These are phyloP conservation scores for Rugonectria rugulosa DNA, from an alignment of 2,329 filamentous ascomycete species.

Conservation along the genomic window DNA sequence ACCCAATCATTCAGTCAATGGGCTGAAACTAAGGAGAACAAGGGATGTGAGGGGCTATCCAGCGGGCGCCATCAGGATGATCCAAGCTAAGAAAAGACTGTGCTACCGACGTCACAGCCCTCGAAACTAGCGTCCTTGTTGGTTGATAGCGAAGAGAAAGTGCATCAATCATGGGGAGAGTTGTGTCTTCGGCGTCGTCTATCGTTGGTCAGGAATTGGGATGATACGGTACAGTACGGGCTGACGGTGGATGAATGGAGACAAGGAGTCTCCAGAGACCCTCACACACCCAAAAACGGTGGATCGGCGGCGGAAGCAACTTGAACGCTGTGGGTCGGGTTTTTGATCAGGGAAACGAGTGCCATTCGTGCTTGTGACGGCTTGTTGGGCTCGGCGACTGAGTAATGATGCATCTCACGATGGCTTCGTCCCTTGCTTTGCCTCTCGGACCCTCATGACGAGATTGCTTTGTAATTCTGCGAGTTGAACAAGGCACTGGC, in stretches of 20 bases:
- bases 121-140: background rate
- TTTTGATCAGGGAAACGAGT: too few species aligned
- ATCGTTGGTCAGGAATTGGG: background rate
- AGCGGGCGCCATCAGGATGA: background rate
- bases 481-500: too few species aligned
- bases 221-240: background rate
- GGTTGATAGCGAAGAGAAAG: too few species aligned
- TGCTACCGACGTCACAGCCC: conserved; percentile 16
- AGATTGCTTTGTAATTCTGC: too few species aligned
- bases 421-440: conserved; percentile 1
- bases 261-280: too few species aligned
- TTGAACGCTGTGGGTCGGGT: conserved; percentile 1
- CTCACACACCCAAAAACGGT: conserved; percentile 14
- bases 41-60: conserved; percentile 4
- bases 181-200: background rate
- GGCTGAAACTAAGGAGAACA: conserved; percentile 6
- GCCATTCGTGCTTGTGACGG: too few species aligned
- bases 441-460: background rate
- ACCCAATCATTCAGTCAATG: too few species aligned
- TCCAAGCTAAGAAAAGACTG: conserved; percentile 1
- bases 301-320: conserved; percentile 9
- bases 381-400: background rate
- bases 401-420: background rate
- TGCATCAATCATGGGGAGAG: too few species aligned
- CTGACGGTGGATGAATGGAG: conserved; percentile 15